Conservation (phyloP, 2,329 filamentous ascomycete genomes). For the Colletotrichum viniferum region DNA sequence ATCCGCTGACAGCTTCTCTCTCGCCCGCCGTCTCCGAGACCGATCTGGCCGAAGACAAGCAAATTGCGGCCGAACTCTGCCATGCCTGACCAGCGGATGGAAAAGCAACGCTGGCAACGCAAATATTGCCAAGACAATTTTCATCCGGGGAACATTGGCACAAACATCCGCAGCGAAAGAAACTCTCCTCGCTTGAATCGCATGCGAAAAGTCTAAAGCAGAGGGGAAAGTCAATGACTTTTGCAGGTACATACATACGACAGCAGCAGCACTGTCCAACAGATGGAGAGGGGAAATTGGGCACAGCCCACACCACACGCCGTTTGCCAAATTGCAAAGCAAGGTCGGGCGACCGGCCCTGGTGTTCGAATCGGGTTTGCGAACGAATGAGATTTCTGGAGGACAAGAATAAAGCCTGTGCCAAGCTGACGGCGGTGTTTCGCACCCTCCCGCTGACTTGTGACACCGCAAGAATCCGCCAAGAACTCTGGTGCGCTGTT, state of each 20-base stretch:
- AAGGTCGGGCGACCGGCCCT: background rate
- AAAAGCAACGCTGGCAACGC: background rate
- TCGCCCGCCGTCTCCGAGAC: background rate
- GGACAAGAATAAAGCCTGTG: slow-evolving; percentile 9
- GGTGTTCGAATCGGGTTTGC: background rate
- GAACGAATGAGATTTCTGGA: background rate
- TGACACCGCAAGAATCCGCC: slow-evolving; percentile 7
- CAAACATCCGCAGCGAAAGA: background rate
- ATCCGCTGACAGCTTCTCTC: background rate
- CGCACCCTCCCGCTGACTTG: slow-evolving; percentile 1
- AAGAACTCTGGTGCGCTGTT: background rate
- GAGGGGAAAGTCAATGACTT: background rate
- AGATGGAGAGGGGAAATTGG: background rate
- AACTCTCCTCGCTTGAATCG: slow-evolving; percentile 1
- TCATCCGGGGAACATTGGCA: background rate
- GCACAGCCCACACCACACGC: background rate
- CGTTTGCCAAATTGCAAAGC: background rate
- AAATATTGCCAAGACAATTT: background rate
- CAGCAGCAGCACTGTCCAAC: background rate
- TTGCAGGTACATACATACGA: background rate
- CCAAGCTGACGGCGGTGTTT: slow-evolving; percentile 14
- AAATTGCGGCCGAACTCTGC: background rate
- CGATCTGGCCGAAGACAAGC: background rate
- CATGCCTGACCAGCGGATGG: background rate
- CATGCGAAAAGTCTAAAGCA: background rate